phyloP scores from a whole-genome alignment of 257 asterid species.

The Jasminum sambac region DNA sequence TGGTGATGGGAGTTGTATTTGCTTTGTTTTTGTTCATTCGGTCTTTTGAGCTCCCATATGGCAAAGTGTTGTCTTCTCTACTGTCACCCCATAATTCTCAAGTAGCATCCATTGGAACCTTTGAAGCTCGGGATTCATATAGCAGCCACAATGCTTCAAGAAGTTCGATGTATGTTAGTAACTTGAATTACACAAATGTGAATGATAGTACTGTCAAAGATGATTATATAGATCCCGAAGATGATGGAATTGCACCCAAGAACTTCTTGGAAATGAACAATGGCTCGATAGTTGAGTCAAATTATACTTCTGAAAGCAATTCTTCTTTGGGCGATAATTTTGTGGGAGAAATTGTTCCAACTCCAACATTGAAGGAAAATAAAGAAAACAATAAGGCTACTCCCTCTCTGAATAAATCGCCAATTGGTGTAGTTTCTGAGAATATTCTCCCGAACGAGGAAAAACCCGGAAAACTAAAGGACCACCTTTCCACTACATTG shows the following conservation, averaged over 20 bases:
- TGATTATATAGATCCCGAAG: constrained; percentile 56
- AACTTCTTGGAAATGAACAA: constrained; percentile 35
- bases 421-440: constrained; percentile 23
- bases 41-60: constrained; percentile 65
- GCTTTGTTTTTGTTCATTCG: constrained; percentile 58
- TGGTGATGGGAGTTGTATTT: constrained; percentile 54
- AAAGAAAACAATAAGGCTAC: constrained; percentile 17
- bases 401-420: constrained; percentile 25
- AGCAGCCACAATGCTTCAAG: constrained; percentile 17
- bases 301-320: constrained; percentile 27
- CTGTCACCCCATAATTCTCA: constrained; percentile 36
- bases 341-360: constrained; percentile 25
- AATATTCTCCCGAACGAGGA: constrained; percentile 22
- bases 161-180: constrained; percentile 27
- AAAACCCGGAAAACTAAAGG: constrained; percentile 18
- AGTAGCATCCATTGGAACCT: constrained; percentile 20
- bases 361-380: constrained; percentile 12
- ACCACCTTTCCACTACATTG: constrained; percentile 22
- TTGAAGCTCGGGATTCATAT: constrained; percentile 31
- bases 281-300: constrained; percentile 31
- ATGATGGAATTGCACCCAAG: constrained; percentile 41
- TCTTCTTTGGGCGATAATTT: constrained; percentile 20
- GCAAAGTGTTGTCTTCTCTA: constrained; percentile 45
- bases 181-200: constrained; percentile 26
- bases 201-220: constrained; percentile 27